Evolutionary conservation across 108 stramenopile species (phyloP).

Genomic region (Aurantiochytrium sp.): DNA sequence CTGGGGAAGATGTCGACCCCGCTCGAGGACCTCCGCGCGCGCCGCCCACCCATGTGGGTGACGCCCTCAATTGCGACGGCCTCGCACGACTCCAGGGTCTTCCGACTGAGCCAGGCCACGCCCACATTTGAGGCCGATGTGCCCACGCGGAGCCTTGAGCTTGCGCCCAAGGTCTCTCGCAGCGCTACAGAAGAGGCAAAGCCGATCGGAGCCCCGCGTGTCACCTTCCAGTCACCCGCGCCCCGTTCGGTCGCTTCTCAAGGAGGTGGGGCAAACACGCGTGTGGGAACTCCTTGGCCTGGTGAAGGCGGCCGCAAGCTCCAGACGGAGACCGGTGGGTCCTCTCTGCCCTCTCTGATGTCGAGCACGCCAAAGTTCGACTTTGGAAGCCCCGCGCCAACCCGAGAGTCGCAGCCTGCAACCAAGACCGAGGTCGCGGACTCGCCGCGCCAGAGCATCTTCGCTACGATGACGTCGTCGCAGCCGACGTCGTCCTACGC

Average conservation of each 20-base stretch:
- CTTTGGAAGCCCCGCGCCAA: no score
- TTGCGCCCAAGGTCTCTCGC: not conserved
- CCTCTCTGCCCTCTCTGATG: no score
- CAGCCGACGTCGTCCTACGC: not conserved
- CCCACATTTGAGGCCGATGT: not conserved
- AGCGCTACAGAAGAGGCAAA: not conserved
- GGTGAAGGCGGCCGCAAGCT: no score
- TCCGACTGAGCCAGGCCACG: not conserved
- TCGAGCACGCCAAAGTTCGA: no score
- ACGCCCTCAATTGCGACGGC: not conserved
- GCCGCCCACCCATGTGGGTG: conserved; percentile 1
- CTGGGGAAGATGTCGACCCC: conserved; percentile 23
- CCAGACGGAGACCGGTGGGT: no score
- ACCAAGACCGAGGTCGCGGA: no score
- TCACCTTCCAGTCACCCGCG: not conserved
- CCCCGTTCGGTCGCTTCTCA: not conserved
- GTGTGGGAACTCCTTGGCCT: no score
- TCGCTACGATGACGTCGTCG: no score
- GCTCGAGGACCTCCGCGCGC: not conserved
- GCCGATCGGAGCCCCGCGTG: not conserved
- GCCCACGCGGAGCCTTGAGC: not conserved
- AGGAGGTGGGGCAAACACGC: not conserved
- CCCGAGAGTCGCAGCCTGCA: no score
- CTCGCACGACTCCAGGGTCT: not conserved
- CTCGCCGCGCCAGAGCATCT: no score